These are phyloP conservation scores for Porcisia hertigi DNA, from an alignment of 208 protist genomes.

Conservation along the genomic window DNA sequence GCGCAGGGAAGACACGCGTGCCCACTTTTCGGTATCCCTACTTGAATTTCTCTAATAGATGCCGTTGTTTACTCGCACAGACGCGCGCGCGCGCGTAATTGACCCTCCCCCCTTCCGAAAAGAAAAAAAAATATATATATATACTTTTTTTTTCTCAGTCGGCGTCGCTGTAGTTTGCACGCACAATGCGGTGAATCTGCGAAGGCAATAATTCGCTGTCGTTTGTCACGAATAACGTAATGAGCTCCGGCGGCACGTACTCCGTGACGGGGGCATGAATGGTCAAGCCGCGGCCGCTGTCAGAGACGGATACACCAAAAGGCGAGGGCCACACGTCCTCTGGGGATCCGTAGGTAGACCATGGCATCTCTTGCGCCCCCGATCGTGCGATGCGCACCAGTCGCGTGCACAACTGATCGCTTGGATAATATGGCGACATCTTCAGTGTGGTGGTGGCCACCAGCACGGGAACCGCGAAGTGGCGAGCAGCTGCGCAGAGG, in stretches of 20 bases:
- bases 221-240: constrained; percentile 97
- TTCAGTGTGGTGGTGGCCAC: constrained; percentile 96
- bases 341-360: constrained; percentile 76
- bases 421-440: constrained; percentile 96
- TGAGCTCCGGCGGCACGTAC: constrained; percentile 97
- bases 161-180: constrained; percentile 95
- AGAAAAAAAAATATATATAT: not conserved
- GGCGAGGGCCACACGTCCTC: constrained; percentile 61
- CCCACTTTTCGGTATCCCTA: too few relatives aligned
- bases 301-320: constrained; percentile 39
- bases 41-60: too few relatives aligned
- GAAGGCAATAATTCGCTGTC: constrained; percentile 92
- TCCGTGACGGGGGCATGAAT: constrained; percentile 95
- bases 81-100: not conserved
- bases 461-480: constrained; percentile 95
- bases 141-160: constrained; percentile 54
- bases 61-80: too few relatives aligned
- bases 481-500: constrained; percentile 94
- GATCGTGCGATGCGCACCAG: constrained; percentile 77
- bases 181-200: constrained; percentile 97
- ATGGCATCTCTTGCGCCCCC: constrained; percentile 81
- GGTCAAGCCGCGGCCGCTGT: constrained; percentile 47
- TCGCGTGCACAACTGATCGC: constrained; percentile 91
- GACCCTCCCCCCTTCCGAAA: too few relatives aligned
- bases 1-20: too few relatives aligned